Evolutionary conservation across 768 basidiomycete species (phyloP).

Genomic region (Tephrocybe sp.): DNA sequence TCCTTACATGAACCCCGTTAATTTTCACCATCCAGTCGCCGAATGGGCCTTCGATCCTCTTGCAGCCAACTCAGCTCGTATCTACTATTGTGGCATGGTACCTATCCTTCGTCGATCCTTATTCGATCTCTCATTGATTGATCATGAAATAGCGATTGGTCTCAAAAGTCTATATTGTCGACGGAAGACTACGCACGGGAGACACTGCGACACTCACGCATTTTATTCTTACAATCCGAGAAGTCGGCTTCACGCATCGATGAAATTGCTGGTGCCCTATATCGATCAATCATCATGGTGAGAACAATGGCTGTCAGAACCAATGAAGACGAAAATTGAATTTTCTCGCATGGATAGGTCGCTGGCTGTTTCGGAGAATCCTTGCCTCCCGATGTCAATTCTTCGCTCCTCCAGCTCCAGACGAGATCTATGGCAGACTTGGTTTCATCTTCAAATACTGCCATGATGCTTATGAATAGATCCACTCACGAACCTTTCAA

Average conservation of each 20-base stretch:
- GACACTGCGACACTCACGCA: conserved; percentile 36
- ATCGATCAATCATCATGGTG: conserved; percentile 43
- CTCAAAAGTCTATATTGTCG: conserved; percentile 36
- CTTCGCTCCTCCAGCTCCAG: conserved; percentile 16
- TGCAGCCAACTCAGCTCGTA: conserved; percentile 43
- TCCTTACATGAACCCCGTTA: background rate
- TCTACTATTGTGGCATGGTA: conserved; percentile 42
- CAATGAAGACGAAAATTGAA: background rate
- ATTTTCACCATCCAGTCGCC: conserved; percentile 6
- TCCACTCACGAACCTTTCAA: conserved; percentile 34
- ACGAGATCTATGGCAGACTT: conserved; percentile 14
- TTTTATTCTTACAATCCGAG: conserved; percentile 40
- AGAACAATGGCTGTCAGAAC: conserved; percentile 13
- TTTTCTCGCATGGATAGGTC: conserved; percentile 30
- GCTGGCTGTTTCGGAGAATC: conserved; percentile 43
- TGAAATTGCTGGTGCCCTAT: conserved; percentile 41
- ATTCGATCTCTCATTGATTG: conserved; percentile 3
- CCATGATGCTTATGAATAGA: conserved; percentile 31
- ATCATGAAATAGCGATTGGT: conserved; percentile 39
- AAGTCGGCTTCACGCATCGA: conserved; percentile 36
- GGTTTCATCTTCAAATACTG: conserved; percentile 20
- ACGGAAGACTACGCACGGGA: conserved; percentile 37
- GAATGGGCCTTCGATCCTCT: conserved; percentile 36
- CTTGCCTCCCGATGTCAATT: conserved; percentile 28
- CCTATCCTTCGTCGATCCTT: conserved; percentile 12